Percentiles rank a stretch among this genome's conserved stretches.
phyloP scores from a whole-genome alignment of 176 grass and related monocot species.

The Triticum urartu region DNA sequence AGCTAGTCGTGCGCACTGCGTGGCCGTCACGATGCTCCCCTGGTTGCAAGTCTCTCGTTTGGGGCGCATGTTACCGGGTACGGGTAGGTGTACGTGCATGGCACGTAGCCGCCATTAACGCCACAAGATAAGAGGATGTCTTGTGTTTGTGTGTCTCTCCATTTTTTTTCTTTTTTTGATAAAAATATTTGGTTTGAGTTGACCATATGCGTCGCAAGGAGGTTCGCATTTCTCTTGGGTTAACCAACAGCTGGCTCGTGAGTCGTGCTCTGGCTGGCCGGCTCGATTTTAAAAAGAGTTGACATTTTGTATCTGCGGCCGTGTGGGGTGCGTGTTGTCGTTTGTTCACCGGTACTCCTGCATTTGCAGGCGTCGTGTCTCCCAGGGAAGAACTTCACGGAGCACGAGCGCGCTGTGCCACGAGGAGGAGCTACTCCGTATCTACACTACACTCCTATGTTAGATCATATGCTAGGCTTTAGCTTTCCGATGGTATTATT shows the following conservation, averaged over 20 bases:
- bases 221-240: not conserved
- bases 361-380: not conserved
- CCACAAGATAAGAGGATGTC: slow-evolving; percentile 25
- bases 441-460: no score
- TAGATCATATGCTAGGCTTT: no score
- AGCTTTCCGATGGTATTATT: no score
- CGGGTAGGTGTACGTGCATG: slow-evolving; percentile 23
- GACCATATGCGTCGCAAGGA: not conserved
- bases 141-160: not conserved
- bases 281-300: not conserved
- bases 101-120: slow-evolving; percentile 47
- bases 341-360: not conserved
- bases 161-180: no score
- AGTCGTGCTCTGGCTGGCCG: not conserved
- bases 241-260: not conserved
- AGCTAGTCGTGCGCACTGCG: slow-evolving; percentile 36
- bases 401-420: not conserved
- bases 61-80: not conserved
- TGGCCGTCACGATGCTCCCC: slow-evolving; percentile 47
- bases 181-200: not conserved
- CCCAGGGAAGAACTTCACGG: not conserved
- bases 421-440: not conserved
- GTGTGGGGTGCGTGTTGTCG: not conserved
- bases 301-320: not conserved
- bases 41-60: not conserved